Conservation (phyloP, 2,329 filamentous ascomycete genomes). For the Pseudofabraea citricarpa region DNA sequence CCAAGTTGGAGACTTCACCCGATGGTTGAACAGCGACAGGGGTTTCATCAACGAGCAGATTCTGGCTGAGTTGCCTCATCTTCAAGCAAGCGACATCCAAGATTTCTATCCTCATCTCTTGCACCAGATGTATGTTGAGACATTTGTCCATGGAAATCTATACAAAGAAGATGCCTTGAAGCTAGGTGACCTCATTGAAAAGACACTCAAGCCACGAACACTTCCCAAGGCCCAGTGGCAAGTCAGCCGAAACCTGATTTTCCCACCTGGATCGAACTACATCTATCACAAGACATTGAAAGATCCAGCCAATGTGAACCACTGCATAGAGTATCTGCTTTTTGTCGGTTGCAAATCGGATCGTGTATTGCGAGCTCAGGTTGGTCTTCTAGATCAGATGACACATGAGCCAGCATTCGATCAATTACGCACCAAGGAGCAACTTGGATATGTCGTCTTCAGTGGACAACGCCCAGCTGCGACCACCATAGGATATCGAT, state of each 20-base stretch:
- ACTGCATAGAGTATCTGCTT: constrained; percentile 76
- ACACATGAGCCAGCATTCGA: constrained; percentile 92
- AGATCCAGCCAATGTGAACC: constrained; percentile 85
- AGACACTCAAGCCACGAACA: constrained; percentile 66
- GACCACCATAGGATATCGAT: constrained; percentile 80
- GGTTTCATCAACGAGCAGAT: constrained; percentile 78
- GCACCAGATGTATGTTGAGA: constrained; percentile 80
- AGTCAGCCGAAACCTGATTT: constrained; percentile 68
- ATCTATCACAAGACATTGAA: constrained; percentile 76
- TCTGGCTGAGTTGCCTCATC: constrained; percentile 66
- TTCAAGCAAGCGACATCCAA: constrained; percentile 71
- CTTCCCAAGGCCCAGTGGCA: constrained; percentile 78
- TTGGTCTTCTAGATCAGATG: constrained; percentile 81
- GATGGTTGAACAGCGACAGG: constrained; percentile 73
- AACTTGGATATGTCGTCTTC: constrained; percentile 95
- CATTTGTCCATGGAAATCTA: constrained; percentile 85
- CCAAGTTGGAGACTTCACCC: constrained; percentile 78
- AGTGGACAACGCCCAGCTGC: constrained; percentile 67
- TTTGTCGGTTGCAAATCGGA: constrained; percentile 67
- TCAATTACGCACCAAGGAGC: constrained; percentile 91
- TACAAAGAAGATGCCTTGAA: constrained; percentile 90
- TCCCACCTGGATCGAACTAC: constrained; percentile 77
- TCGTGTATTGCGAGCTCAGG: constrained; percentile 66
- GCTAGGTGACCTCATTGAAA: constrained; percentile 78
- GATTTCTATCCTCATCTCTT: constrained; percentile 77